A percentile compares a stretch with the other conserved stretches of the same genome.
These are phyloP conservation scores for Cryptococcus floricola DNA, from an alignment of 1,284 basidiomycete species.

Conservation along the genomic window DNA sequence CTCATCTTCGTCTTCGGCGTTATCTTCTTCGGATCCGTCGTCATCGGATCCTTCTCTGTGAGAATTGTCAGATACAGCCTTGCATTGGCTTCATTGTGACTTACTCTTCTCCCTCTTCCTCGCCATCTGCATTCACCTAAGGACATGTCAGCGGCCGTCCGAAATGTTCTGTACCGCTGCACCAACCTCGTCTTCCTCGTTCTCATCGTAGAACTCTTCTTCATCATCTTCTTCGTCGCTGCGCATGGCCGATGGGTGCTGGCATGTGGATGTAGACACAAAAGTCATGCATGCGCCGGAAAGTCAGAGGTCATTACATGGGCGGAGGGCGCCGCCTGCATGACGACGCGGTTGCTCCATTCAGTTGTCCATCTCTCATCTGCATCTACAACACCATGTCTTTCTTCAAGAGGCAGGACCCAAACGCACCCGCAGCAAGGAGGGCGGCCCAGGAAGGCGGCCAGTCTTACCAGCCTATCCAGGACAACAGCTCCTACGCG, in stretches of 20 bases:
- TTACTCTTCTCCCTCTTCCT: slow-evolving; percentile 16
- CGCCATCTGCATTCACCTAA: slow-evolving; percentile 12
- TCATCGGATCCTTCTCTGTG: slow-evolving; percentile 19
- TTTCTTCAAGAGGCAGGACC: slow-evolving; percentile 48
- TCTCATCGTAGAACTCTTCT: slow-evolving; percentile 32
- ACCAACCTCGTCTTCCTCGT: slow-evolving; percentile 29
- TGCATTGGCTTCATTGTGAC: neutral
- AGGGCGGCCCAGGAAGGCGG: slow-evolving; percentile 19
- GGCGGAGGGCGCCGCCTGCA: no score
- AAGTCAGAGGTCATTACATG: no score
- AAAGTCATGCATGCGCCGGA: no score
- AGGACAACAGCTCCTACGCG: slow-evolving; percentile 27
- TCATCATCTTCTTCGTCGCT: slow-evolving; percentile 44
- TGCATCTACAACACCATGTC: slow-evolving; percentile 31
- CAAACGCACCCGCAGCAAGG: slow-evolving; percentile 35
- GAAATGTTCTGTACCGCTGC: neutral
- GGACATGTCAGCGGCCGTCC: neutral
- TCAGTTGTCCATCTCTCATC: neutral
- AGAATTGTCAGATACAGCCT: neutral
- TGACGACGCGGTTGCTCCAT: no score
- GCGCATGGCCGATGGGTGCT: slow-evolving; percentile 15
- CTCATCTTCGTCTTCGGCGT: slow-evolving; percentile 21
- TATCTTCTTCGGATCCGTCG: slow-evolving; percentile 15
- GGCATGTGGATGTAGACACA: no score
- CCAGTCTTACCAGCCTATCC: slow-evolving; percentile 38